Conservation (phyloP, 495 filamentous ascomycete species). For the Penicillium argentinense region DNA sequence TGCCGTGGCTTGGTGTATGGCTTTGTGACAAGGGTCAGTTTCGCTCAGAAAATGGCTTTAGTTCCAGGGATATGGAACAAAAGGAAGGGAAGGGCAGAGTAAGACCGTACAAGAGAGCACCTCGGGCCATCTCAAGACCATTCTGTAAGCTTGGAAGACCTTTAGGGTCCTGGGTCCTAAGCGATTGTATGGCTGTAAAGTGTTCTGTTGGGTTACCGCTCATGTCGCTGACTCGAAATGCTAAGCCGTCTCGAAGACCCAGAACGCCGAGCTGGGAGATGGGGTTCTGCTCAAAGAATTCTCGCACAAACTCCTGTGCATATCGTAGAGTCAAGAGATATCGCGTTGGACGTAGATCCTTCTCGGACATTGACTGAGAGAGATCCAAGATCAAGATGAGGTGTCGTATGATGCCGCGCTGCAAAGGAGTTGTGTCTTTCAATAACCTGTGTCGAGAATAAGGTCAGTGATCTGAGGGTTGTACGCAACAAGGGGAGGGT, state of each 20-base stretch:
- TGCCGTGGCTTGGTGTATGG: constrained; percentile 90
- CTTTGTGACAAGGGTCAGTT: constrained; percentile 40
- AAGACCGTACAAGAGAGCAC: constrained; percentile 76
- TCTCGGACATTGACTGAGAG: constrained; percentile 90
- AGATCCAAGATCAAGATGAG: constrained; percentile 90
- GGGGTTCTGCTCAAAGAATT: constrained; percentile 99
- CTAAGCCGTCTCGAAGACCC: constrained; percentile 88
- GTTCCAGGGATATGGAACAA: neutral
- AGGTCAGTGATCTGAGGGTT: constrained; percentile 10
- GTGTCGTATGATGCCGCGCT: constrained; percentile 95
- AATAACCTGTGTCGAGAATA: constrained; percentile 57
- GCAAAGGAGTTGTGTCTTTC: constrained; percentile 89
- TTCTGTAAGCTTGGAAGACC: constrained; percentile 92
- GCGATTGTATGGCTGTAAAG: constrained; percentile 68
- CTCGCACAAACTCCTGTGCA: constrained; percentile 82
- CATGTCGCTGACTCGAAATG: constrained; percentile 81
- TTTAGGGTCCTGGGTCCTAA: constrained; percentile 76
- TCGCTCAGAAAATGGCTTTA: neutral
- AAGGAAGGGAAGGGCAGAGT: neutral
- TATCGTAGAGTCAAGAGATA: constrained; percentile 81
- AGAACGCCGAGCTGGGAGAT: constrained; percentile 92
- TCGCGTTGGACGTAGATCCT: constrained; percentile 85
- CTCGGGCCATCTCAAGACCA: constrained; percentile 90
- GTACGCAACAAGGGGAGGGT: neutral
- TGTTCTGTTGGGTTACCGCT: constrained; percentile 89